A percentile compares a stretch with the other conserved stretches of the same genome.
Evolutionary conservation across 371 early-diverging fungal genomes (phyloP).

Genomic region (Zopfochytrium polystomum): DNA sequence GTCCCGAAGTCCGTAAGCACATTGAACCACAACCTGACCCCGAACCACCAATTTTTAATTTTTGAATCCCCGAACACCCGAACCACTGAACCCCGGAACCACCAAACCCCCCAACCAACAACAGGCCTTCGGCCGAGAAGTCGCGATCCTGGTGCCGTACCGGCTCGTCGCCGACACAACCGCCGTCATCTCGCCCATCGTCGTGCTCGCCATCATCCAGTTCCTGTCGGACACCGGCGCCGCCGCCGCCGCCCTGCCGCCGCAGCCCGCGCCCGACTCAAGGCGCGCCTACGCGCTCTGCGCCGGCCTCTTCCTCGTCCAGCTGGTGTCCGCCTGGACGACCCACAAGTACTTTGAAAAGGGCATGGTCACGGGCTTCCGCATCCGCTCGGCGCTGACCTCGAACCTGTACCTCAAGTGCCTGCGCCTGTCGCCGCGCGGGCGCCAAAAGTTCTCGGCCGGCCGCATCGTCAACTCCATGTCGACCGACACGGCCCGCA

Average conservation of each 20-base stretch:
- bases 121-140: constrained; percentile 10
- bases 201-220: constrained; percentile 12
- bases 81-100: too few species aligned
- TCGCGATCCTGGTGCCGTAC: not conserved
- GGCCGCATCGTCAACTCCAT: constrained; percentile 18
- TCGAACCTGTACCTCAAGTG: constrained; percentile 17
- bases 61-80: too few species aligned
- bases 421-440: constrained; percentile 20
- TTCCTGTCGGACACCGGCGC: constrained; percentile 10
- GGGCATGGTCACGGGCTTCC: constrained; percentile 12
- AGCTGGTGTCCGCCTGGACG: constrained; percentile 15
- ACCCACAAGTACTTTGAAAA: constrained; percentile 21
- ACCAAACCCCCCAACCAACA: too few species aligned
- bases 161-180: constrained; percentile 8
- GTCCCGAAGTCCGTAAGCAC: too few species aligned
- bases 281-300: constrained; percentile 16
- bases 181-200: constrained; percentile 6
- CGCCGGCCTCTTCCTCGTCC: constrained; percentile 13
- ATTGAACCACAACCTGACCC: too few species aligned
- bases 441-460: constrained; percentile 18
- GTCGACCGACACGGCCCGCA: constrained; percentile 21
- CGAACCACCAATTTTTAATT: not conserved
- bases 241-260: constrained; percentile 1
- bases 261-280: too few species aligned
- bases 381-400: constrained; percentile 7